Evolutionary conservation across 1,139 yeast species (phyloP).

Genomic region (Hyphopichia burtonii): DNA sequence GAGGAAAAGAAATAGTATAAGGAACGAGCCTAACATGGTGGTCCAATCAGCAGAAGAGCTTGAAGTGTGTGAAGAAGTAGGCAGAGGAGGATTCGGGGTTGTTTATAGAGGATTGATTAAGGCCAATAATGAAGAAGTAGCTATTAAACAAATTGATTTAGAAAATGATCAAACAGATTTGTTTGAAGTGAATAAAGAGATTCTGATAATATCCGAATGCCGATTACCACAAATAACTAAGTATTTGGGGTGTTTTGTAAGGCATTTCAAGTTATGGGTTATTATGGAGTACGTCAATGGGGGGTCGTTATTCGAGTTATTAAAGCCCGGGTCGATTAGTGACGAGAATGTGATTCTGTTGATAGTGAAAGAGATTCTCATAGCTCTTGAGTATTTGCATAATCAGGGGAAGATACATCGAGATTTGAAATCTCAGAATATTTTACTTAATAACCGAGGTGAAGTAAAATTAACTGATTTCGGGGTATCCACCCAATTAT

Average conservation of each 20-base stretch:
- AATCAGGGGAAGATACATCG: constrained; percentile 80
- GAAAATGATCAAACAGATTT: constrained; percentile 77
- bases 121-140: constrained; percentile 51
- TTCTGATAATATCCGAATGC: constrained; percentile 74
- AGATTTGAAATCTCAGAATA: constrained; percentile 84
- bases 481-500: constrained; percentile 89
- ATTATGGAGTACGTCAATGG: constrained; percentile 84
- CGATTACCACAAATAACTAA: constrained; percentile 66
- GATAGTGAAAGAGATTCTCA: constrained; percentile 57
- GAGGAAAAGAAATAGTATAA: no score
- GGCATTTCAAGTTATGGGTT: constrained; percentile 80
- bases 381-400: constrained; percentile 72
- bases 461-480: constrained; percentile 93
- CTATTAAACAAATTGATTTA: constrained; percentile 72
- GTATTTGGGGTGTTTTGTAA: constrained; percentile 79
- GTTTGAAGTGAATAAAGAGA: constrained; percentile 78
- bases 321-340: constrained; percentile 57
- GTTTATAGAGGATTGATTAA: constrained; percentile 73
- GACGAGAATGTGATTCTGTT: constrained; percentile 52
- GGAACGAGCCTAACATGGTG: constrained; percentile 13
- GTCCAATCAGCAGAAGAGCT: constrained; percentile 38
- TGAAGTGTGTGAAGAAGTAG: constrained; percentile 72
- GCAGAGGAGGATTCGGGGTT: constrained; percentile 86
- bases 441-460: constrained; percentile 64
- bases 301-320: constrained; percentile 73